phyloP scores from a whole-genome alignment of 2,329 filamentous ascomycete species.

The Drechmeria coniospora region DNA sequence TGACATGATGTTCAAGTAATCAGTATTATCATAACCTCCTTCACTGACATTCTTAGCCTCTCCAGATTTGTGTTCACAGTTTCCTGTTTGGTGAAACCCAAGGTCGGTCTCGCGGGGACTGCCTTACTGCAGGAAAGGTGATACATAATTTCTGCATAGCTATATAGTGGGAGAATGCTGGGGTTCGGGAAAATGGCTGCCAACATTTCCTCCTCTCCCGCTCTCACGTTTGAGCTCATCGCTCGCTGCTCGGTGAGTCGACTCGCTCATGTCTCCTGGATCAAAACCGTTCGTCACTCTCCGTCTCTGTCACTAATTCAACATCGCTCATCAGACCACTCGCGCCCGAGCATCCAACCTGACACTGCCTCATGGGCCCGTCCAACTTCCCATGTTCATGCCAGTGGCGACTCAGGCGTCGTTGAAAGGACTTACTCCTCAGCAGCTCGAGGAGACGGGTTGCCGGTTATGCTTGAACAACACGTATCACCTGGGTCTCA shows the following conservation, averaged over 20 bases:
- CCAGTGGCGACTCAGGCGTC: conserved; percentile 95
- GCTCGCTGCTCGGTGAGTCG: conserved; percentile 62
- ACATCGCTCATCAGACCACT: conserved; percentile 77
- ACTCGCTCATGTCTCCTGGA: too few species aligned
- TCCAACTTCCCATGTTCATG: conserved; percentile 92
- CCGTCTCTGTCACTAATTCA: too few species aligned
- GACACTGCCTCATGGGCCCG: conserved; percentile 78
- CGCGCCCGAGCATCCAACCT: conserved; percentile 82
- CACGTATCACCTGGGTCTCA: conserved; percentile 90
- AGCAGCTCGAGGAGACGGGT: conserved; percentile 77
- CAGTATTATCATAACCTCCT: too few species aligned
- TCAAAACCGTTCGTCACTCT: too few species aligned
- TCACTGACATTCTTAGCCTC: too few species aligned
- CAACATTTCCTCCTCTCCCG: conserved; percentile 40
- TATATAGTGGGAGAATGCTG: conserved; percentile 17
- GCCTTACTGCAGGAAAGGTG: too few species aligned
- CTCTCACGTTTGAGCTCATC: conserved; percentile 64
- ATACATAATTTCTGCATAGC: too few species aligned
- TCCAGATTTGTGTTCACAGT: too few species aligned
- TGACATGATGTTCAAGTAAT: too few species aligned
- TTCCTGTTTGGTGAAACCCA: too few species aligned
- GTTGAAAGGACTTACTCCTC: conserved; percentile 82
- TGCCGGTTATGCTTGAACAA: conserved; percentile 93
- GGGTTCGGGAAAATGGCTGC: conserved; percentile 29
- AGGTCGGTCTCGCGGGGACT: too few species aligned